These are phyloP conservation scores for Mycosarcoma maydis DNA, from an alignment of 1,284 basidiomycete genomes.

Conservation along the genomic window DNA sequence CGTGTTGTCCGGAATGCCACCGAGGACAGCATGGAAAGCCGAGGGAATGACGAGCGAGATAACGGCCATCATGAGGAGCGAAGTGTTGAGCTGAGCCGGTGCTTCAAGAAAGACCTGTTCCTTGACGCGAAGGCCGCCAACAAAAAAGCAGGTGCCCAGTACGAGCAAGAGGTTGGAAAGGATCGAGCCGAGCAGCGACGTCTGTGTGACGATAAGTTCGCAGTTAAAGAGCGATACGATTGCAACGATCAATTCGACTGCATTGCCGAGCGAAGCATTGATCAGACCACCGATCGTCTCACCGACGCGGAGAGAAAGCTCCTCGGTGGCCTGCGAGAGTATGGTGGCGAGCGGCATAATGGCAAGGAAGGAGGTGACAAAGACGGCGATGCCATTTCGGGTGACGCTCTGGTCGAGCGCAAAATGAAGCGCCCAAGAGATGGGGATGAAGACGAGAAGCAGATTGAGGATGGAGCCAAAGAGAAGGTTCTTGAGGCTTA, in stretches of 20 bases:
- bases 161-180: slow-evolving; percentile 59
- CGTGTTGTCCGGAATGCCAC: slow-evolving; percentile 37
- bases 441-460: slow-evolving; percentile 53
- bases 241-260: slow-evolving; percentile 61
- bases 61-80: slow-evolving; percentile 60
- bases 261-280: slow-evolving; percentile 61
- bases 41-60: slow-evolving; percentile 60
- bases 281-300: slow-evolving; percentile 61
- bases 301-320: slow-evolving; percentile 59
- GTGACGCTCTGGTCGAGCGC: slow-evolving; percentile 36
- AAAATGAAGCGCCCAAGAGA: slow-evolving; percentile 58
- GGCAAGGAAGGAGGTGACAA: slow-evolving; percentile 58
- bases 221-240: slow-evolving; percentile 62
- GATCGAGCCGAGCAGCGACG: slow-evolving; percentile 57
- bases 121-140: slow-evolving; percentile 53
- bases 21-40: slow-evolving; percentile 58
- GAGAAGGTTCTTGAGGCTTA: slow-evolving; percentile 48
- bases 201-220: slow-evolving; percentile 58
- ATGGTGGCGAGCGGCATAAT: slow-evolving; percentile 62
- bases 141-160: slow-evolving; percentile 60
- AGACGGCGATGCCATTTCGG: slow-evolving; percentile 46
- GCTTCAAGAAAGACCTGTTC: slow-evolving; percentile 53
- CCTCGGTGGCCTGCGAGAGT: slow-evolving; percentile 57
- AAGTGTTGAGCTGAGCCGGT: slow-evolving; percentile 51
- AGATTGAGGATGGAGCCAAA: slow-evolving; percentile 49